Percentiles rank a stretch among this genome's conserved stretches.
Conservation (phyloP, 345 rosid genomes). For the Hypericum androsaemum region DNA sequence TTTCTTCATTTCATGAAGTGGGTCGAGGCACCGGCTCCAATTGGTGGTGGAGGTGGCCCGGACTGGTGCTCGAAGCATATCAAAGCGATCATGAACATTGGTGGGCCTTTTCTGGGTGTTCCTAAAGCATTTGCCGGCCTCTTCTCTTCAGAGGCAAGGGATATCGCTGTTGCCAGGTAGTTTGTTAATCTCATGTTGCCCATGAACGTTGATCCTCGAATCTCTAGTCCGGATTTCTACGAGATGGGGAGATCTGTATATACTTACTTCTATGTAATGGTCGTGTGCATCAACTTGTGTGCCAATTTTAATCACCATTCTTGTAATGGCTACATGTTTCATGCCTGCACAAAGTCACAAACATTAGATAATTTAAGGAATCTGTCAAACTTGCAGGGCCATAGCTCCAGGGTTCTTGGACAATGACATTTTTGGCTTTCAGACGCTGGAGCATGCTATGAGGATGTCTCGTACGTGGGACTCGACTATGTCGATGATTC, state of each 20-base stretch:
- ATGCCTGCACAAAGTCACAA: background rate
- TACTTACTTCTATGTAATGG: no score
- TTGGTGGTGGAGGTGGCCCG: slow-evolving; percentile 96
- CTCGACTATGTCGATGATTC: slow-evolving; percentile 94
- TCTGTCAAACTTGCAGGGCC: slow-evolving; percentile 50
- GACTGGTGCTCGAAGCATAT: slow-evolving; percentile 94
- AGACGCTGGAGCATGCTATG: slow-evolving; percentile 77
- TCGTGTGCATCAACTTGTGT: no score
- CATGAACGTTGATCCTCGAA: slow-evolving; percentile 3
- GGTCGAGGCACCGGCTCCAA: slow-evolving; percentile 97
- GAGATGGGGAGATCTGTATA: no score
- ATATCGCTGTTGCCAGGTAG: slow-evolving; percentile 92
- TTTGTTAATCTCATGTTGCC: background rate
- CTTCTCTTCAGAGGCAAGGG: slow-evolving; percentile 92
- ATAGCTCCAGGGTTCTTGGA: slow-evolving; percentile 81
- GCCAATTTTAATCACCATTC: no score
- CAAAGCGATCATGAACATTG: slow-evolving; percentile 86
- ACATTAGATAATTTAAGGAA: background rate
- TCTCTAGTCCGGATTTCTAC: background rate
- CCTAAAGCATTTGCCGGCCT: slow-evolving; percentile 84
- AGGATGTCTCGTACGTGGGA: slow-evolving; percentile 88
- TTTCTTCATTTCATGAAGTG: slow-evolving; percentile 96
- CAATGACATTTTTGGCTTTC: slow-evolving; percentile 66
- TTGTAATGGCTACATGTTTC: no score
- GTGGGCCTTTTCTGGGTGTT: slow-evolving; percentile 91